Percentiles rank a stretch among this genome's conserved stretches.
These are phyloP conservation scores for Colletotrichum kahawae DNA, from an alignment of 2,329 filamentous ascomycete genomes.

Conservation along the genomic window DNA sequence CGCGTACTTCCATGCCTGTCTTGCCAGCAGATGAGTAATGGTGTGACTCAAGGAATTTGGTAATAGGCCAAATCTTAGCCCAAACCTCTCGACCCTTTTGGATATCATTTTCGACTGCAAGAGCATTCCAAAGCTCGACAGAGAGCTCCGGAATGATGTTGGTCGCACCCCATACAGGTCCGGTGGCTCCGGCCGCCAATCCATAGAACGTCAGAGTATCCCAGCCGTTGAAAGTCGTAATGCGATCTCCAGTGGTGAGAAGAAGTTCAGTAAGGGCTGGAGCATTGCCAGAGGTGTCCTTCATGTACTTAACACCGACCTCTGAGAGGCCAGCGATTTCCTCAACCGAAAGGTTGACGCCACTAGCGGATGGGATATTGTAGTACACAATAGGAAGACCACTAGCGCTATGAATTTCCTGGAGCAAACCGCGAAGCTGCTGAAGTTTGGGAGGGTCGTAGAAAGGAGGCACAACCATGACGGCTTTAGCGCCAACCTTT, in stretches of 20 bases:
- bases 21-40: constrained; percentile 53
- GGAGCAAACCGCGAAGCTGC: constrained; percentile 43
- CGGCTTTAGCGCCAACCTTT: constrained; percentile 41
- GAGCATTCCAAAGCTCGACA: constrained; percentile 49
- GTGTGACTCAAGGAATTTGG: constrained; percentile 53
- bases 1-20: constrained; percentile 53
- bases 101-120: constrained; percentile 46
- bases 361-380: constrained; percentile 54
- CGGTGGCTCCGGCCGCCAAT: constrained; percentile 52
- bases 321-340: constrained; percentile 48
- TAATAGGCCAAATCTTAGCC: constrained; percentile 53
- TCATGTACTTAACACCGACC: constrained; percentile 53
- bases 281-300: constrained; percentile 57
- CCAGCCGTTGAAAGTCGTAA: constrained; percentile 58
- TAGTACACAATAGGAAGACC: constrained; percentile 54
- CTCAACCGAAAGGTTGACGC: constrained; percentile 42
- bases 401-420: constrained; percentile 43
- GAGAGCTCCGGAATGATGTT: constrained; percentile 56
- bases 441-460: constrained; percentile 49
- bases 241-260: constrained; percentile 39
- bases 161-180: constrained; percentile 55
- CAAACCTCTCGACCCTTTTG: constrained; percentile 49
- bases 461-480: constrained; percentile 56
- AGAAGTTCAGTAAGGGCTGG: constrained; percentile 54
- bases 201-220: constrained; percentile 60